A percentile compares a stretch with the other conserved stretches of the same genome.
phyloP scores from a whole-genome alignment of 2,329 filamentous ascomycete species.

The Cryphonectria carpinicola region DNA sequence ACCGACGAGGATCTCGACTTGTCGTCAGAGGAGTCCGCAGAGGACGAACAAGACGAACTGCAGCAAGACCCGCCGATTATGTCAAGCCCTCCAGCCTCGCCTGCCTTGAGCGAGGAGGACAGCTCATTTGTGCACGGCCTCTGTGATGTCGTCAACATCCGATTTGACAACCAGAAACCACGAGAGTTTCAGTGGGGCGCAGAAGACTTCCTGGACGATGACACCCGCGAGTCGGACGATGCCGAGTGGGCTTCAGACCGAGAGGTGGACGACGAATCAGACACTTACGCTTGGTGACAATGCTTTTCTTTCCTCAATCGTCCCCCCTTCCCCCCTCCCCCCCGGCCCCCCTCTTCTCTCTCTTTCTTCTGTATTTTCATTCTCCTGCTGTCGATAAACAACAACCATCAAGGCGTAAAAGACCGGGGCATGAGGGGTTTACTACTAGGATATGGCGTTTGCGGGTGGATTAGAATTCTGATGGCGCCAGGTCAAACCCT shows the following conservation, averaged over 20 bases:
- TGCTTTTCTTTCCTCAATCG: not conserved
- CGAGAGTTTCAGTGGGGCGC: constrained; percentile 70
- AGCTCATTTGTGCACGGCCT: constrained; percentile 63
- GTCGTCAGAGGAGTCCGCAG: constrained; percentile 20
- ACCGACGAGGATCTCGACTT: constrained; percentile 28
- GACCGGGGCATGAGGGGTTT: not conserved
- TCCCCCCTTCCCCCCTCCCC: no score
- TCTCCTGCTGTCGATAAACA: not conserved
- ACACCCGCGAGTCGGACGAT: constrained; percentile 58
- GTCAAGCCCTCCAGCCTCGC: constrained; percentile 22
- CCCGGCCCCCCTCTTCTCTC: no score
- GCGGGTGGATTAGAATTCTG: constrained; percentile 20
- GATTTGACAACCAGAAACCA: constrained; percentile 77
- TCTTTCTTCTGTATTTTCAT: no score
- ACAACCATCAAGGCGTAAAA: not conserved
- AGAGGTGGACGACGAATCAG: constrained; percentile 63
- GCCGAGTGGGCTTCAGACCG: constrained; percentile 52
- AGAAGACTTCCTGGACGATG: constrained; percentile 68
- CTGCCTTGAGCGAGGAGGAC: constrained; percentile 10
- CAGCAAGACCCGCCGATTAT: constrained; percentile 13
- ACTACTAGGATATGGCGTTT: constrained; percentile 19
- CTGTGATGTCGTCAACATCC: constrained; percentile 71
- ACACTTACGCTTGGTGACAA: constrained; percentile 39
- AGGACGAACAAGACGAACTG: constrained; percentile 27
- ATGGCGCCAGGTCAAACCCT: constrained; percentile 15